These are phyloP conservation scores for Zoysia japonica DNA, from an alignment of 176 grass and related monocot genomes.

Conservation along the genomic window DNA sequence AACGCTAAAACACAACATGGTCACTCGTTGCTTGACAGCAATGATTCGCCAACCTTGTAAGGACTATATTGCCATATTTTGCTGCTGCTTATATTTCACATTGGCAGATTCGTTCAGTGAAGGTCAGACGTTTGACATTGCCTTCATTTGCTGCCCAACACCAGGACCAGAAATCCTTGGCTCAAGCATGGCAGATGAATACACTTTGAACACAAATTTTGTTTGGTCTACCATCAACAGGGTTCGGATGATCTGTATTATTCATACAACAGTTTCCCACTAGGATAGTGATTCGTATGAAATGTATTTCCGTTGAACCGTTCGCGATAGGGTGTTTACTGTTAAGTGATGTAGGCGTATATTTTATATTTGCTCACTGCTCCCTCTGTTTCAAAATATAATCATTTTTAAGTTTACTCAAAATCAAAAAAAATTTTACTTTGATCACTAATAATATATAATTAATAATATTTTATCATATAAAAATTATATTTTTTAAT, in stretches of 20 bases:
- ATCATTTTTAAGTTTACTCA: no score
- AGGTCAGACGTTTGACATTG: neutral
- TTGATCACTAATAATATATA: no score
- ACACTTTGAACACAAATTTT: conserved; percentile 21
- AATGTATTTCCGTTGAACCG: neutral
- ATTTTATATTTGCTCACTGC: neutral
- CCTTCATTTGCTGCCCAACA: neutral
- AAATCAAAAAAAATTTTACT: no score
- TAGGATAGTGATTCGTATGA: neutral
- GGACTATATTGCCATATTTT: neutral
- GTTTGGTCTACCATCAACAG: neutral
- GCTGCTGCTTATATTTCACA: neutral
- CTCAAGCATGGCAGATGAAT: conserved; percentile 5
- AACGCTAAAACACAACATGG: no score
- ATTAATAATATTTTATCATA: no score
- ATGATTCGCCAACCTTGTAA: no score
- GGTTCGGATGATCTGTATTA: conserved; percentile 7
- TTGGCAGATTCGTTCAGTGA: conserved; percentile 30
- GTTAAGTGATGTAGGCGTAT: neutral
- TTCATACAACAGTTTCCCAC: neutral
- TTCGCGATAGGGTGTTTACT: neutral
- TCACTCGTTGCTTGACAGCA: no score
- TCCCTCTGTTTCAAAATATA: no score
- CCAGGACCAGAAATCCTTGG: neutral
- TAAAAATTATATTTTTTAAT: no score